phyloP scores from a whole-genome alignment of 2,329 filamentous ascomycete genomes.

The Teratosphaeria zuluensis region DNA sequence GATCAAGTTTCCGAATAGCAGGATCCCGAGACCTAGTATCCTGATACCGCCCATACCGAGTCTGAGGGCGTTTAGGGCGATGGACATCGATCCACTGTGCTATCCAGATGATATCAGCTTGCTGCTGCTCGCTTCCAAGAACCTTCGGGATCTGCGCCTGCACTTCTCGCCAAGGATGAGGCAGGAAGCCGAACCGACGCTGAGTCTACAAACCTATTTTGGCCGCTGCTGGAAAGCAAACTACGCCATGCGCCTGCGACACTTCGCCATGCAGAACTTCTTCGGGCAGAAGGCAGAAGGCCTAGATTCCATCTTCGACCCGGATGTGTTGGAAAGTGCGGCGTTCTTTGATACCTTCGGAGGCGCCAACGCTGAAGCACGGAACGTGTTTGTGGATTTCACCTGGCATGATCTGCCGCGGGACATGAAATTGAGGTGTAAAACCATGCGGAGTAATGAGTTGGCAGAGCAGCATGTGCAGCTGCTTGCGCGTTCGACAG shows the following conservation, averaged over 20 bases:
- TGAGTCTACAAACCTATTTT: constrained; percentile 47
- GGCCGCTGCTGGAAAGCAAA: constrained; percentile 42
- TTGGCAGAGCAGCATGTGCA: constrained; percentile 19
- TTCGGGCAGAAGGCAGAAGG: constrained; percentile 44
- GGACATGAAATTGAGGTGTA: constrained; percentile 9
- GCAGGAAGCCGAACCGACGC: constrained; percentile 46
- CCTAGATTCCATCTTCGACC: constrained; percentile 37
- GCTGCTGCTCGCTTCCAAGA: constrained; percentile 44
- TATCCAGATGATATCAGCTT: constrained; percentile 54
- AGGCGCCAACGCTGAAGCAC: constrained; percentile 31
- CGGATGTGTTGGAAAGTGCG: constrained; percentile 35
- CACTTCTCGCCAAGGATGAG: constrained; percentile 56
- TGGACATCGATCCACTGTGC: constrained; percentile 54
- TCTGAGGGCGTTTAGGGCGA: constrained; percentile 43
- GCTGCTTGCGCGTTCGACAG: constrained; percentile 24
- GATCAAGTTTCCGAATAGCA: constrained; percentile 45
- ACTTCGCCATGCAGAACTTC: constrained; percentile 48
- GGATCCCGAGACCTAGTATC: constrained; percentile 48
- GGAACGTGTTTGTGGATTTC: constrained; percentile 44
- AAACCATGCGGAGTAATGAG: constrained; percentile 15
- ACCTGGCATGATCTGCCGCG: constrained; percentile 36
- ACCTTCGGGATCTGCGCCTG: constrained; percentile 45
- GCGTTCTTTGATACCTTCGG: constrained; percentile 46
- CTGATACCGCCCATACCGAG: constrained; percentile 48
- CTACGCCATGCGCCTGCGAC: constrained; percentile 38